Conservation (phyloP, 2,329 filamentous ascomycete genomes). For the Claviceps fusiformis region DNA sequence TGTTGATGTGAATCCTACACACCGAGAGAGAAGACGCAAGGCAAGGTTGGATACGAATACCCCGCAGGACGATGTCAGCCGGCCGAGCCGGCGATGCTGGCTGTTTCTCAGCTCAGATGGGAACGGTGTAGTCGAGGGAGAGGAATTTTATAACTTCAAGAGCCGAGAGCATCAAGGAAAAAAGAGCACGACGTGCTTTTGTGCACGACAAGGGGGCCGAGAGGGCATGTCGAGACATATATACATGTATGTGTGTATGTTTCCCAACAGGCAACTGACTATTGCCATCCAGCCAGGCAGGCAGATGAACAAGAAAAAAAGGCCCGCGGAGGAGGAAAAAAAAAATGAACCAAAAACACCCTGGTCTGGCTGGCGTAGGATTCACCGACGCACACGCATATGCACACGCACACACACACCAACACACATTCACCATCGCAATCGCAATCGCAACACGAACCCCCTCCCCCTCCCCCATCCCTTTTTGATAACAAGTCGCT, state of each 20-base stretch:
- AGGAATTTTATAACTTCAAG: neutral
- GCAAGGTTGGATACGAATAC: neutral
- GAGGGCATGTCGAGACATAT: slow-evolving; percentile 2
- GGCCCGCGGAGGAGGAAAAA: too few relatives aligned
- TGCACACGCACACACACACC: neutral
- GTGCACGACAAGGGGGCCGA: neutral
- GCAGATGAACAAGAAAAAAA: too few relatives aligned
- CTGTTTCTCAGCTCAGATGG: neutral
- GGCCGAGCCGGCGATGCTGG: slow-evolving; percentile 2
- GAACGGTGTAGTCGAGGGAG: neutral
- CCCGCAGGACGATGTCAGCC: neutral
- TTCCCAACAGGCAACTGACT: too few relatives aligned
- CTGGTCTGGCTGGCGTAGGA: slow-evolving; percentile 1
- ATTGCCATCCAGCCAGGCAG: neutral
- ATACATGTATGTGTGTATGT: too few relatives aligned
- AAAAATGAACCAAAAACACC: neutral
- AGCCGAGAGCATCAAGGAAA: neutral
- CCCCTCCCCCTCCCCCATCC: too few relatives aligned
- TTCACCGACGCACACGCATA: neutral
- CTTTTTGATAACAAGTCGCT: too few relatives aligned
- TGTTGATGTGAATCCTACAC: neutral
- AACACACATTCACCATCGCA: too few relatives aligned
- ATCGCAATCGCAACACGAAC: too few relatives aligned
- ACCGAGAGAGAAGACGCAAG: neutral
- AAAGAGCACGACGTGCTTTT: neutral